A percentile compares a stretch with the other conserved stretches of the same genome.
Evolutionary conservation across 352 stramenopile species (phyloP).

Genomic region (Hyaloperonospora arabidopsidis): DNA sequence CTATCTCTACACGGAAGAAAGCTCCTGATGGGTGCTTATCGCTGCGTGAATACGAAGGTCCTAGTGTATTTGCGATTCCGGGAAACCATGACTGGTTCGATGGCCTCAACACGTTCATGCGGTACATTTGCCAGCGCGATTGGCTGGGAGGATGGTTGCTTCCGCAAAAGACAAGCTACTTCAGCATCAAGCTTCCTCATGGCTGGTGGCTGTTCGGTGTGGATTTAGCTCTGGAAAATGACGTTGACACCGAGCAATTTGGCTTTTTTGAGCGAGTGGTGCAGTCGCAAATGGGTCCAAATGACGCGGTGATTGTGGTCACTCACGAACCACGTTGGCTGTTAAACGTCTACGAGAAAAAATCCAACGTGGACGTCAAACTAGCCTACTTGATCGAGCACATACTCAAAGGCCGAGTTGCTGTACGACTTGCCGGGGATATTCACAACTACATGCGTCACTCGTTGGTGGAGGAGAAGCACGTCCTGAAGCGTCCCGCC

Average conservation of each 20-base stretch:
- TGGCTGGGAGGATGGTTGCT: conserved; percentile 90
- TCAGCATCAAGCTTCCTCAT: conserved; percentile 83
- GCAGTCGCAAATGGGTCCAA: conserved; percentile 56
- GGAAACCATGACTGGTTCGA: conserved; percentile 94
- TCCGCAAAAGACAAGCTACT: conserved; percentile 89
- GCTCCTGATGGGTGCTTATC: conserved; percentile 42
- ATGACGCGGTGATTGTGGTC: conserved; percentile 87
- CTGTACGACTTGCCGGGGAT: conserved; percentile 82
- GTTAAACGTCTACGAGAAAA: conserved; percentile 81
- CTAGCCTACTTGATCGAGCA: conserved; percentile 71
- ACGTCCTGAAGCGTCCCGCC: conserved; percentile 24
- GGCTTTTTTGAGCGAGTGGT: conserved; percentile 85
- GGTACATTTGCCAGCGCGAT: conserved; percentile 86
- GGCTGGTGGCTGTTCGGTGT: conserved; percentile 90
- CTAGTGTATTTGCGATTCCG: conserved; percentile 71
- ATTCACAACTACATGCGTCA: conserved; percentile 92
- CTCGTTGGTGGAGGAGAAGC: conserved; percentile 45
- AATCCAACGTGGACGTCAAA: conserved; percentile 61
- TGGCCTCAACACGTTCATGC: conserved; percentile 87
- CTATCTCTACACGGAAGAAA: conserved; percentile 84
- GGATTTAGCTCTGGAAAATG: conserved; percentile 87
- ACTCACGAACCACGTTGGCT: conserved; percentile 90
- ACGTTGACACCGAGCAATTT: conserved; percentile 91
- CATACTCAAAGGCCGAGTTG: conserved; percentile 62
- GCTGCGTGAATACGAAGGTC: conserved; percentile 58